Conservation (phyloP, 352 stramenopile species). For the Phytophthora multivora region DNA sequence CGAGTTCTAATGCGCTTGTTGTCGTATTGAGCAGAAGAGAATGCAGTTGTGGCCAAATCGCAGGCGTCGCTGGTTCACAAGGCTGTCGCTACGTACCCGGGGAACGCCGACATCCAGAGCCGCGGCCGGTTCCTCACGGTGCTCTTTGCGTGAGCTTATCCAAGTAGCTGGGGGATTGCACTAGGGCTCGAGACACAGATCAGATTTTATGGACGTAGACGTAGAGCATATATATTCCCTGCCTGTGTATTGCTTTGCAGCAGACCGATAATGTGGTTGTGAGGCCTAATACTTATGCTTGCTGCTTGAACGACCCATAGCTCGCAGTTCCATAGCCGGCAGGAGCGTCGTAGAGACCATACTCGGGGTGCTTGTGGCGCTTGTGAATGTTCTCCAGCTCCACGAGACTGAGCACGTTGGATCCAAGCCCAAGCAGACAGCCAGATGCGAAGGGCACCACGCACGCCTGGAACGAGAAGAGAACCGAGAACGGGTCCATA, state of each 20-base stretch:
- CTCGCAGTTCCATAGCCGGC: conserved; percentile 41
- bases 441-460: conserved; percentile 75
- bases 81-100: conserved; percentile 45
- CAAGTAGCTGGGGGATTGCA: not conserved
- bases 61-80: conserved; percentile 52
- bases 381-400: conserved; percentile 84
- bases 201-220: conserved; percentile 7
- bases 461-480: conserved; percentile 78
- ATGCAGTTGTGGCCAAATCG: conserved; percentile 53
- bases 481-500: conserved; percentile 79
- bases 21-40: conserved; percentile 49
- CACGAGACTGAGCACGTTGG: conserved; percentile 69
- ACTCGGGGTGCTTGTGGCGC: conserved; percentile 82
- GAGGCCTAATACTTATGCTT: conserved; percentile 34
- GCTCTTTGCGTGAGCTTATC: conserved; percentile 41
- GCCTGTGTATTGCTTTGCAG: conserved; percentile 22
- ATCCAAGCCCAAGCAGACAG: conserved; percentile 67
- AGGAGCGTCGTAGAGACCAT: conserved; percentile 62
- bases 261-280: conserved; percentile 17
- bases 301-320: conserved; percentile 45
- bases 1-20: not conserved
- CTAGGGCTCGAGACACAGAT: no score
- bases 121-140: conserved; percentile 67
- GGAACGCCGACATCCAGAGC: conserved; percentile 68
- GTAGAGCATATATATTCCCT: conserved; percentile 44